Evolutionary conservation across 1,284 basidiomycete species (phyloP).

Genomic region (Ganoderma sp.): DNA sequence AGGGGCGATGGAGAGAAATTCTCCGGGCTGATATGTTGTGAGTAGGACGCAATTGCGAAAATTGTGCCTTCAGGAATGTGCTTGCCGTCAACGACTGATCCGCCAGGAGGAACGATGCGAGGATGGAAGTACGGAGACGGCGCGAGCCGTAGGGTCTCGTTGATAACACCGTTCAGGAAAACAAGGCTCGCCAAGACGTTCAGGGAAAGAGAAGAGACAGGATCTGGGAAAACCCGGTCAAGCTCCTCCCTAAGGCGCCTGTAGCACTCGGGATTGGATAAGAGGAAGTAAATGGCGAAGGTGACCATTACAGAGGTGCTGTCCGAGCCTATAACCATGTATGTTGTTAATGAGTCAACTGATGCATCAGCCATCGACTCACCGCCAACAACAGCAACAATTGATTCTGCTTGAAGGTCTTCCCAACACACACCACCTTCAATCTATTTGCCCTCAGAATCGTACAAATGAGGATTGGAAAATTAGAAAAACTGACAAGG

Average conservation of each 20-base stretch:
- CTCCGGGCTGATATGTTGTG: conserved; percentile 32
- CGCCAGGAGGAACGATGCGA: conserved; percentile 33
- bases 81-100: conserved; percentile 27
- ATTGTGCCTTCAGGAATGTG: conserved; percentile 38
- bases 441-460: no score
- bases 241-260: conserved; percentile 35
- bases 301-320: conserved; percentile 29
- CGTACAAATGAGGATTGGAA: no score
- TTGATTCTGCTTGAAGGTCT: conserved; percentile 29
- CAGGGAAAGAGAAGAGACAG: conserved; percentile 18
- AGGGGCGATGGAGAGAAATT: conserved; percentile 38
- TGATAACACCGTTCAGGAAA: conserved; percentile 37
- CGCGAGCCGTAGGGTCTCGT: conserved; percentile 35
- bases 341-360: background rate
- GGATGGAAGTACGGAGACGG: conserved; percentile 35
- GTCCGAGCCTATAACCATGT: conserved; percentile 26
- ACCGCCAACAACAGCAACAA: conserved; percentile 36
- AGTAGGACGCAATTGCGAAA: conserved; percentile 36
- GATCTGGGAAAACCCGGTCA: conserved; percentile 32
- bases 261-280: conserved; percentile 26
- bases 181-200: conserved; percentile 30
- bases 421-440: conserved; percentile 8
- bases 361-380: background rate
- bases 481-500: conserved; percentile 9
- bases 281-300: conserved; percentile 33